Evolutionary conservation across 495 filamentous ascomycete species (phyloP), one percentile per base, ranked within the genome.

Genomic region (Talaromyces liani): DNA sequence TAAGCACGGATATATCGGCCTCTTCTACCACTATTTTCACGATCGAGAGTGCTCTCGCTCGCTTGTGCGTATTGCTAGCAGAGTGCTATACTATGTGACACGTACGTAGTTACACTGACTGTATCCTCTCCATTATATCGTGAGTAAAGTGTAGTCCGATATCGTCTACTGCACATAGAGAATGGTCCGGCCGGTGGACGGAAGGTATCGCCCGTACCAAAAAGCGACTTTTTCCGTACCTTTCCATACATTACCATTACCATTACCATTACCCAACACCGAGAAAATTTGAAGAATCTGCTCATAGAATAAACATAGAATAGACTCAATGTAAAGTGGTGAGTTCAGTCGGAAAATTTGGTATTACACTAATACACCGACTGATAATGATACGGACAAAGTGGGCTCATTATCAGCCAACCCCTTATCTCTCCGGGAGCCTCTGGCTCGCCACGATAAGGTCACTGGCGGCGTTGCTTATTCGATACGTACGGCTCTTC

Each of bases 401-500:
- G 8, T n/a, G 53, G 22, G n/a, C 7, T 56, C 14, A 16, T 20
- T 58, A 58, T 33, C 31, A 20, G 7, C 20, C 18, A 20, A 24
- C 54, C 54, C 27, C 56, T 58, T 58, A 58, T 58, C 56, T 58
- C 55, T 57, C 10, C 9, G n/a, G n/a, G n/a, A n/a, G n/a, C 16
- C 54, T 31, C 14, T 18, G n/a, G 31, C 24, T 53, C 27, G 59
- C 45, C 59, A 61, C 59, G 59, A 45, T 45, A 61, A 61, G 59
- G 59, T 61, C 59, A 61, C 39, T 25, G 39, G 39, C 36, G 45
- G 59, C 59, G 45, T 53, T 61, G 31, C 57, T 60, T 59, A 54
- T 54, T 54, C 51, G 51, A 54, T 54, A 12, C 20, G 27, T 3
- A 27, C 22, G 27, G 10, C 4, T 54, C 22, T 53, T 14, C 10